phyloP scores from a whole-genome alignment of 306 rosid genomes.

The Lupinus albus region DNA sequence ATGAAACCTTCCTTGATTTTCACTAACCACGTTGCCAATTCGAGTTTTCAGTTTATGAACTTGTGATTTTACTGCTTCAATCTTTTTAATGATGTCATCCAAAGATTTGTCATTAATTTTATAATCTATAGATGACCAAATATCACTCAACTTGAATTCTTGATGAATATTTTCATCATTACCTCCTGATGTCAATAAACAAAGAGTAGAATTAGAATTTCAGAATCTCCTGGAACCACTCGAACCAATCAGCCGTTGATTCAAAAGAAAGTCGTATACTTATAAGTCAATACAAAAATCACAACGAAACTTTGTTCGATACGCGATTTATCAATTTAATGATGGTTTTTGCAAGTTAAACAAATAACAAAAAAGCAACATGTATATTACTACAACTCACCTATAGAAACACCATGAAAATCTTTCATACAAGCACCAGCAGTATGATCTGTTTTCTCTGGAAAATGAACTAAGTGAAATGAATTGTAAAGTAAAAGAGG shows the following conservation, averaged over 20 bases:
- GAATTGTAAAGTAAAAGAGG: constrained; percentile 6
- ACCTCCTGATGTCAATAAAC: constrained; percentile 39
- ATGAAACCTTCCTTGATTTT: constrained; percentile 49
- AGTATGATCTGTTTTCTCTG: constrained; percentile 39
- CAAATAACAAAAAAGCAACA: constrained; percentile 25
- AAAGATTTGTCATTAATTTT: constrained; percentile 50
- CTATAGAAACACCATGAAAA: constrained; percentile 20
- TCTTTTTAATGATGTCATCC: constrained; percentile 47
- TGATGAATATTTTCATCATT: constrained; percentile 31
- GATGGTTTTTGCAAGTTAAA: constrained; percentile 2
- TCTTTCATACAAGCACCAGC: constrained; percentile 24
- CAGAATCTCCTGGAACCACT: constrained; percentile 8
- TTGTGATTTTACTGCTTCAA: constrained; percentile 55
- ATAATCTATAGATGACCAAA: constrained; percentile 44
- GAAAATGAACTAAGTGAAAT: constrained; percentile 16
- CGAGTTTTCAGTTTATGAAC: constrained; percentile 56
- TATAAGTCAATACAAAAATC: neutral
- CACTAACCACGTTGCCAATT: constrained; percentile 53
- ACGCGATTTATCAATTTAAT: constrained; percentile 5
- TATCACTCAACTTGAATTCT: constrained; percentile 49
- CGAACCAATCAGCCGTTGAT: neutral
- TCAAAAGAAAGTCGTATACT: neutral
- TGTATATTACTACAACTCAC: constrained; percentile 41
- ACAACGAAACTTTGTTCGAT: constrained; percentile 1
- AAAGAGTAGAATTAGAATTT: constrained; percentile 10